Conservation (phyloP, 805 yeast genomes). For the Lachancea sp. region DNA sequence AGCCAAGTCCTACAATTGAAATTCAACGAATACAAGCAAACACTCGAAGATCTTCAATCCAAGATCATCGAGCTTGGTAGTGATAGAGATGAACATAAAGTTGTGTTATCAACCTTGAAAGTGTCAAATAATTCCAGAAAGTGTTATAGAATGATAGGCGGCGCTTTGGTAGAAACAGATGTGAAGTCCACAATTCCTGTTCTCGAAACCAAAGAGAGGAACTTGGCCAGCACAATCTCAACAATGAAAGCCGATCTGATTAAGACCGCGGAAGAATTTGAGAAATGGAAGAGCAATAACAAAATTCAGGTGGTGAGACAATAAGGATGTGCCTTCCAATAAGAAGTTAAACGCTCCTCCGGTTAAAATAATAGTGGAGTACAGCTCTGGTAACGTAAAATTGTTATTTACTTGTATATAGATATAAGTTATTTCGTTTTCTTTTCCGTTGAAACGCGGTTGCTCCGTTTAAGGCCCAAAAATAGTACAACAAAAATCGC, state of each 20-base stretch:
- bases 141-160: slow-evolving; percentile 91
- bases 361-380: not conserved
- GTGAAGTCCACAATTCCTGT: slow-evolving; percentile 71
- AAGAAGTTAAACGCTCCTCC: too few species aligned
- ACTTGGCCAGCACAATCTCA: slow-evolving; percentile 32
- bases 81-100: slow-evolving; percentile 42
- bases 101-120: slow-evolving; percentile 54
- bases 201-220: slow-evolving; percentile 49
- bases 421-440: slow-evolving; percentile 3
- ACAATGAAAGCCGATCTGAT: slow-evolving; percentile 28
- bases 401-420: slow-evolving; percentile 8
- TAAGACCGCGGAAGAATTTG: slow-evolving; percentile 29
- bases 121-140: slow-evolving; percentile 55
- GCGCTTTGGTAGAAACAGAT: slow-evolving; percentile 77
- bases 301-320: slow-evolving; percentile 32
- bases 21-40: slow-evolving; percentile 47
- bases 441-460: not conserved
- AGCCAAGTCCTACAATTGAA: slow-evolving; percentile 39
- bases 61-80: slow-evolving; percentile 43
- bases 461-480: slow-evolving; percentile 14
- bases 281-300: slow-evolving; percentile 33
- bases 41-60: slow-evolving; percentile 40
- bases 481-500: slow-evolving; percentile 65
- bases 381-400: slow-evolving; percentile 1
- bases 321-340: too few species aligned